These are phyloP conservation scores for Hortaea werneckii DNA, from an alignment of 2,329 filamentous ascomycete genomes.

Conservation along the genomic window DNA sequence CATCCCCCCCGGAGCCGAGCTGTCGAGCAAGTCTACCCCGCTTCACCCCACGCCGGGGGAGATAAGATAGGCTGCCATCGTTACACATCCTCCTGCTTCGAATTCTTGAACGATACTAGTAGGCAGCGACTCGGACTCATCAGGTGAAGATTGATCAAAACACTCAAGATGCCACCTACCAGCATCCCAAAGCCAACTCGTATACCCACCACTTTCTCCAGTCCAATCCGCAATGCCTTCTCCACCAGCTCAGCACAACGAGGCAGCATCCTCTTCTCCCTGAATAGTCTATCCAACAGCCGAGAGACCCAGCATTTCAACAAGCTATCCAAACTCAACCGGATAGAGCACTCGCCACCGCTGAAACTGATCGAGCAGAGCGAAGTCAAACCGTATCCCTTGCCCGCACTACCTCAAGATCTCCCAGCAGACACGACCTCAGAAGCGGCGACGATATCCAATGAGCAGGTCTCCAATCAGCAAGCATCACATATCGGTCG, in stretches of 20 bases:
- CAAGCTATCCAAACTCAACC: conserved; percentile 18
- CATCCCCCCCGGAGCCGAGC: no score
- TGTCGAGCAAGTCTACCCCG: no score
- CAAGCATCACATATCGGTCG: conserved; percentile 12
- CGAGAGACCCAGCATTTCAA: conserved; percentile 25
- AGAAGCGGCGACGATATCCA: neutral
- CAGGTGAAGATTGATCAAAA: no score
- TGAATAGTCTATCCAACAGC: conserved; percentile 20
- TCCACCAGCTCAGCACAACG: conserved; percentile 8
- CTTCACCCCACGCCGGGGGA: no score
- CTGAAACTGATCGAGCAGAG: conserved; percentile 22
- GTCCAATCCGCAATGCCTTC: conserved; percentile 7
- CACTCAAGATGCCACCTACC: no score
- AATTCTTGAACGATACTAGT: no score
- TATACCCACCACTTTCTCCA: neutral
- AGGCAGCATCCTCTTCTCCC: conserved; percentile 19
- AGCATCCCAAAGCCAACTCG: no score
- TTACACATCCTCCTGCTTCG: no score
- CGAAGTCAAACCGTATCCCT: conserved; percentile 18
- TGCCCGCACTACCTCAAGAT: conserved; percentile 4
- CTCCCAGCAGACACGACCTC: neutral
- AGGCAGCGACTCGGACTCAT: no score
- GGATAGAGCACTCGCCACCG: conserved; percentile 21
- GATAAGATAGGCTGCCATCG: no score
- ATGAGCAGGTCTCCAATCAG: conserved; percentile 8